These are phyloP conservation scores for Lentithecium fluviatile DNA, from an alignment of 495 filamentous ascomycete species.

Conservation along the genomic window DNA sequence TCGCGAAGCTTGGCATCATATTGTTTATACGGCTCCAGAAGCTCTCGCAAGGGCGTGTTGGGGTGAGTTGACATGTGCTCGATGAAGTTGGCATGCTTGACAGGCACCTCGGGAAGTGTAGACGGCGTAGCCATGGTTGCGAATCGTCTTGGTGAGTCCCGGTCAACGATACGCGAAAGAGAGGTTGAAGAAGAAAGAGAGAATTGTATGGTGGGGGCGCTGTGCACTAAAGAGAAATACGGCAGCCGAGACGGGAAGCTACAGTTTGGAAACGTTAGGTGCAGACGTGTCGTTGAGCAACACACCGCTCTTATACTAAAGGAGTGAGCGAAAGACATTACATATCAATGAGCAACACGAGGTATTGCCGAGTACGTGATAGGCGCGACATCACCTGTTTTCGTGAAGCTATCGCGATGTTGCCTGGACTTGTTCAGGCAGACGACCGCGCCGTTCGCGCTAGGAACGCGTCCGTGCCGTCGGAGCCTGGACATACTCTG, in stretches of 20 bases:
- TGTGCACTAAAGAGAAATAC: background rate
- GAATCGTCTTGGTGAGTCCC: background rate
- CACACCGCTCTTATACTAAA: too few relatives aligned
- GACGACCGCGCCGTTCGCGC: background rate
- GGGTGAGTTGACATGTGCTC: conserved; percentile 51
- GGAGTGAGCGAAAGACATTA: too few relatives aligned
- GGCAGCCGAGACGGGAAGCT: background rate
- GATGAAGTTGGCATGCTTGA: conserved; percentile 48
- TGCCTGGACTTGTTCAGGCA: background rate
- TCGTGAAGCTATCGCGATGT: background rate
- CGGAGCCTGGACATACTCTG: too few relatives aligned
- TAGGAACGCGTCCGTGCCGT: too few relatives aligned
- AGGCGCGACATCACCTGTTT: conserved; percentile 8
- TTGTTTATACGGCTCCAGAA: conserved; percentile 66
- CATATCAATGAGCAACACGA: too few relatives aligned
- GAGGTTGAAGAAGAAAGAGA: background rate
- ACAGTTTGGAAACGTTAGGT: background rate
- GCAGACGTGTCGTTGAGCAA: too few relatives aligned
- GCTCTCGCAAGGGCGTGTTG: conserved; percentile 52
- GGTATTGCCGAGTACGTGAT: background rate
- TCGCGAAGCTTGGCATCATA: conserved; percentile 68
- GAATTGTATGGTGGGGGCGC: background rate
- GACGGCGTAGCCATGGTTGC: conserved; percentile 9
- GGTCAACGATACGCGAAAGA: background rate
- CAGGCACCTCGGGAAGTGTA: conserved; percentile 45